Percentiles rank a stretch among this genome's conserved stretches.
These are phyloP conservation scores for Candida maris DNA, from an alignment of 805 yeast genomes.

Conservation along the genomic window DNA sequence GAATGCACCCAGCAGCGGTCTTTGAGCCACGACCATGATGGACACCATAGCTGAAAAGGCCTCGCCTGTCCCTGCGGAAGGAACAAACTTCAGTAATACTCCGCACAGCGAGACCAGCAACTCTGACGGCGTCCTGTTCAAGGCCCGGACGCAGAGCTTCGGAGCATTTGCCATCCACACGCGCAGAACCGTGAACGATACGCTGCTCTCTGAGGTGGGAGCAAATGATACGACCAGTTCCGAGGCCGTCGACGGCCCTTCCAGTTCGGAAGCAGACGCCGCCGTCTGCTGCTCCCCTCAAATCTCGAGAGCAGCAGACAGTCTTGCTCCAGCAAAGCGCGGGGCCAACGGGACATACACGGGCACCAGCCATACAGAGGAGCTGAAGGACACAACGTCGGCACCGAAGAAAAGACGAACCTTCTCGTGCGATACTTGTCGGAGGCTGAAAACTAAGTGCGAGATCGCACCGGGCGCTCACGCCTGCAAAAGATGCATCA, in stretches of 20 bases:
- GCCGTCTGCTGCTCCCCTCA: too few species aligned
- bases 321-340: too few species aligned
- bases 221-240: slow-evolving; percentile 5
- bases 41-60: too few species aligned
- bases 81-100: too few species aligned
- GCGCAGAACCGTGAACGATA: slow-evolving; percentile 19
- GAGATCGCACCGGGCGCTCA: slow-evolving; percentile 41
- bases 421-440: slow-evolving; percentile 47
- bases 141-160: slow-evolving; percentile 13
- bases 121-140: background rate
- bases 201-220: slow-evolving; percentile 19
- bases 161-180: slow-evolving; percentile 19
- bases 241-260: slow-evolving; percentile 10
- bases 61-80: too few species aligned
- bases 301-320: too few species aligned
- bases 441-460: slow-evolving; percentile 57
- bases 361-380: too few species aligned
- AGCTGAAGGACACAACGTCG: slow-evolving; percentile 2
- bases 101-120: background rate
- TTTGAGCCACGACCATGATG: too few species aligned
- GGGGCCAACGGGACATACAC: too few species aligned
- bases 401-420: slow-evolving; percentile 22
- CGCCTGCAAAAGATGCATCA: slow-evolving; percentile 51
- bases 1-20: too few species aligned
- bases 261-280: too few species aligned